Evolutionary conservation across 768 basidiomycete genomes (phyloP).

Genomic region (Hericium coralloides): DNA sequence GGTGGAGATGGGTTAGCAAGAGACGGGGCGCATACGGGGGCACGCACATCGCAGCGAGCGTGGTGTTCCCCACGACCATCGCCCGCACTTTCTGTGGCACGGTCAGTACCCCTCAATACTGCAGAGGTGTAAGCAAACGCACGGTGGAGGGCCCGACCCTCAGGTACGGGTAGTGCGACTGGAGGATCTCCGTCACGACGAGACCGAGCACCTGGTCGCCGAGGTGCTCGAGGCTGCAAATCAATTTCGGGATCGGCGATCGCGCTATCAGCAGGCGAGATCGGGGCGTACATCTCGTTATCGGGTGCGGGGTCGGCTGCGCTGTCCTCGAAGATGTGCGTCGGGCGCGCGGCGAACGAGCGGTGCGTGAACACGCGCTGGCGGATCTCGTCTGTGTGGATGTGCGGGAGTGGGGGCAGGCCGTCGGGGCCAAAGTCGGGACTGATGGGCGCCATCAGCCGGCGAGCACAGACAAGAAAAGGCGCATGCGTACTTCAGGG

Average conservation of each 20-base stretch:
- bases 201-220: conserved; percentile 69
- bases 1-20: background rate
- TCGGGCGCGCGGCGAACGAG: conserved; percentile 58
- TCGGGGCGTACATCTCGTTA: conserved; percentile 60
- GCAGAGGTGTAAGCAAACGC: conserved; percentile 2
- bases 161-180: conserved; percentile 56
- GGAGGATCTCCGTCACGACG: conserved; percentile 54
- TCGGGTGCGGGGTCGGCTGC: conserved; percentile 68
- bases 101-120: conserved; percentile 1
- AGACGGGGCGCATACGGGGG: background rate
- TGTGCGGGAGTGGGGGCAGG: conserved; percentile 51
- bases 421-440: conserved; percentile 27
- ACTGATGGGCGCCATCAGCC: conserved; percentile 11
- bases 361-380: conserved; percentile 69
- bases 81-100: conserved; percentile 66
- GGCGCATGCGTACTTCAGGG: conserved; percentile 5
- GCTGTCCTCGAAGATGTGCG: conserved; percentile 68
- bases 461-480: background rate
- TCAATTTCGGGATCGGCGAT: background rate
- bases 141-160: conserved; percentile 76
- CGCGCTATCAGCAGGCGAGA: background rate
- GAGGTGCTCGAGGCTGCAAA: conserved; percentile 58
- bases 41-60: conserved; percentile 59
- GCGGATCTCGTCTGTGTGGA: conserved; percentile 35
- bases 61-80: conserved; percentile 65